phyloP scores from a whole-genome alignment of 2,329 filamentous ascomycete genomes.

The Penicillium brevicompactum region DNA sequence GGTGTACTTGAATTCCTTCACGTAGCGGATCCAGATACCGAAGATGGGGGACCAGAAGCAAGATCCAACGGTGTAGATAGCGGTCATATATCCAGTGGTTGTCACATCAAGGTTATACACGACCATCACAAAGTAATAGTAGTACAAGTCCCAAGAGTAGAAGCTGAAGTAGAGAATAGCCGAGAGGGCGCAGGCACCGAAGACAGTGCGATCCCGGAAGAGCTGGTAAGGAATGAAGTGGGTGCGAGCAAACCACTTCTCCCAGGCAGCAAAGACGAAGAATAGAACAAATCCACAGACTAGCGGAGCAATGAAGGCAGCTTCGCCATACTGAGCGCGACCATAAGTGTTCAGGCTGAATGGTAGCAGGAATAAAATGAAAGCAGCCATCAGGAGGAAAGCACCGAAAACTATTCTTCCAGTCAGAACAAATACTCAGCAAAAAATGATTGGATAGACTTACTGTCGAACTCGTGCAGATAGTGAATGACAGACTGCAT shows the following conservation, averaged over 20 bases:
- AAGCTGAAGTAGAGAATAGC: conserved; percentile 52
- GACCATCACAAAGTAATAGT: conserved; percentile 56
- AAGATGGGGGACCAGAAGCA: conserved; percentile 55
- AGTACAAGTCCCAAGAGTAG: conserved; percentile 59
- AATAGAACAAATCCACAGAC: conserved; percentile 59
- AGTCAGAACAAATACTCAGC: conserved; percentile 33
- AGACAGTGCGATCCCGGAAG: conserved; percentile 52
- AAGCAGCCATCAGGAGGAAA: conserved; percentile 59
- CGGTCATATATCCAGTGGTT: conserved; percentile 49
- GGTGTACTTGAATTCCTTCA: conserved; percentile 56
- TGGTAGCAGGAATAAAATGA: conserved; percentile 65
- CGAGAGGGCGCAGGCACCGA: conserved; percentile 55
- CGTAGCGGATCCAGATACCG: conserved; percentile 52
- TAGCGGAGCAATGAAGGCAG: conserved; percentile 53
- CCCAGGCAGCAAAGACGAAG: conserved; percentile 57
- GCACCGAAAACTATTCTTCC: conserved; percentile 60
- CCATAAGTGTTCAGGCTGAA: conserved; percentile 55
- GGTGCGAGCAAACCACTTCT: conserved; percentile 54
- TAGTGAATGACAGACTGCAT: conserved; percentile 55
- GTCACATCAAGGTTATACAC: conserved; percentile 50
- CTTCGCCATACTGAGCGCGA: conserved; percentile 17
- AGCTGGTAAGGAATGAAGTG: conserved; percentile 58
- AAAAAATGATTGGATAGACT: conserved; percentile 46
- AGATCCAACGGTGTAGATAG: conserved; percentile 57
- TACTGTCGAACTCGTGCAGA: conserved; percentile 60